Percentiles rank a stretch among this genome's conserved stretches.
Evolutionary conservation across 2,329 filamentous ascomycete genomes (phyloP).

Genomic region (Diaporthe sp.): DNA sequence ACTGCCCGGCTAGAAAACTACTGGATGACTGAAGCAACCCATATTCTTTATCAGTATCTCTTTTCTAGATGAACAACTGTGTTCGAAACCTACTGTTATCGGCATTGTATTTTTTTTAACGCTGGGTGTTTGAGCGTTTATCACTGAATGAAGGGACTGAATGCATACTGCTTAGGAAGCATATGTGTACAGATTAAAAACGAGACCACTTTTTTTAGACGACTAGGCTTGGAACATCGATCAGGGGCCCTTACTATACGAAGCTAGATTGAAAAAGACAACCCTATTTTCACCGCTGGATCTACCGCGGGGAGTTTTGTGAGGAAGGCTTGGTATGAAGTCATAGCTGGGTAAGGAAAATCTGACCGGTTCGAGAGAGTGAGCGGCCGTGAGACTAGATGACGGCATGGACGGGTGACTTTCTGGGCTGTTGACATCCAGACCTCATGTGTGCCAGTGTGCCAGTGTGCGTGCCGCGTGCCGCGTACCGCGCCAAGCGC

Average conservation of each 20-base stretch:
- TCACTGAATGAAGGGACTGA: no score
- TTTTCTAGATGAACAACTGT: no score
- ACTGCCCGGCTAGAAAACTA: neutral
- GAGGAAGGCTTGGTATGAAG: slow-evolving; percentile 28
- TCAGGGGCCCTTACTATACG: neutral
- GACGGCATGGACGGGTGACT: slow-evolving; percentile 17
- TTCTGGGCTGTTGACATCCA: neutral
- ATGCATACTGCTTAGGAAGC: no score
- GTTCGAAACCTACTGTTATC: no score
- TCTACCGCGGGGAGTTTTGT: neutral
- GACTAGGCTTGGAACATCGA: neutral
- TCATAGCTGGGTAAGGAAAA: slow-evolving; percentile 3
- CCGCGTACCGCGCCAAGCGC: slow-evolving; percentile 26
- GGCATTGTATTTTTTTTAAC: no score
- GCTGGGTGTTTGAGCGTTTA: no score
- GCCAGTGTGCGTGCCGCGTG: slow-evolving; percentile 8
- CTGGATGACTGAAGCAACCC: neutral
- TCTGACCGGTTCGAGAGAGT: neutral
- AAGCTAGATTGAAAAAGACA: neutral
- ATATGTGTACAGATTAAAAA: no score
- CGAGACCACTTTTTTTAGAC: neutral
- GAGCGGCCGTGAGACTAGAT: neutral
- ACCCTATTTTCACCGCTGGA: neutral
- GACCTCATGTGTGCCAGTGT: neutral
- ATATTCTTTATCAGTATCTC: no score